These are phyloP conservation scores for Ogataea ramenticola DNA, from an alignment of 805 yeast species.

Conservation along the genomic window DNA sequence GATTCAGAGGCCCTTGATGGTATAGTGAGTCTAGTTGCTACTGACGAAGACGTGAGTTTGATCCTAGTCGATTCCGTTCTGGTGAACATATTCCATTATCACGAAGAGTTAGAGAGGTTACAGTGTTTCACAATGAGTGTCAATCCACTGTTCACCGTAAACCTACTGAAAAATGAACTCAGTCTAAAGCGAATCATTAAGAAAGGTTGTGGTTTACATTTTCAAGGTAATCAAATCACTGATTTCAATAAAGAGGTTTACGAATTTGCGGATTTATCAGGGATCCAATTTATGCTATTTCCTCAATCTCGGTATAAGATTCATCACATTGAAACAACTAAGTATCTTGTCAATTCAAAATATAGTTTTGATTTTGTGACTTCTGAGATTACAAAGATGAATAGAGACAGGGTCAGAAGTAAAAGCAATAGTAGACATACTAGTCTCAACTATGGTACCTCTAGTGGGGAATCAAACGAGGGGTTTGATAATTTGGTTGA, in stretches of 20 bases:
- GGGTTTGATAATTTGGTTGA: background rate
- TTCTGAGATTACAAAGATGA: background rate
- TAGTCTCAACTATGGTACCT: too few relatives aligned
- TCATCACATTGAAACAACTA: background rate
- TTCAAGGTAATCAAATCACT: background rate
- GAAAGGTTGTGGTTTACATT: background rate
- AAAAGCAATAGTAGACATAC: background rate
- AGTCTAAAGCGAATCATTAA: background rate
- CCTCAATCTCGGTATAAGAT: background rate
- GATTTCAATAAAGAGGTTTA: background rate
- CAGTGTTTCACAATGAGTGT: background rate
- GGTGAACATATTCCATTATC: background rate
- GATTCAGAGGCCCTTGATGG: background rate
- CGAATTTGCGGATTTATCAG: background rate
- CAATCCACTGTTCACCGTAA: background rate
- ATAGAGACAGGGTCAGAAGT: background rate
- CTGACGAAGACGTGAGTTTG: background rate
- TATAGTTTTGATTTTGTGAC: background rate
- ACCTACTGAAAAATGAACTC: background rate
- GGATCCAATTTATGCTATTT: background rate
- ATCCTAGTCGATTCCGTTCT: background rate
- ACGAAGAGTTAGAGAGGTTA: background rate
- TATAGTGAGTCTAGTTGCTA: background rate
- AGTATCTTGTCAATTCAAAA: background rate
- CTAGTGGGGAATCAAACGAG: background rate